These are phyloP conservation scores for Pyrus hybrid DNA, from an alignment of 331 rosid species.

Conservation along the genomic window DNA sequence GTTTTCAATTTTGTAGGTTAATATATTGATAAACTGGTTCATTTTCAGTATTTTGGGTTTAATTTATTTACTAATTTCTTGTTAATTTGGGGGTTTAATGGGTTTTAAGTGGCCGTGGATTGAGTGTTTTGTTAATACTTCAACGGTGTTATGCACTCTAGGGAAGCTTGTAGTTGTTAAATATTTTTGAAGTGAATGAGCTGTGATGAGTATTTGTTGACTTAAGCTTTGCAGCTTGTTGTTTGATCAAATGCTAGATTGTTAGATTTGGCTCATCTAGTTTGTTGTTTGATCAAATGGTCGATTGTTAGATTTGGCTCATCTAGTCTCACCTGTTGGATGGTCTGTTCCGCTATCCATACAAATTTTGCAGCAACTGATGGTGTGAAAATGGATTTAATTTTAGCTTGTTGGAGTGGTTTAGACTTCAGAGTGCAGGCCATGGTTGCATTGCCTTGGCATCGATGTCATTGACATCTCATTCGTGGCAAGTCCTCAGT, in stretches of 20 bases:
- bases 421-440: neutral
- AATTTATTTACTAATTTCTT: neutral
- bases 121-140: neutral
- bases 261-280: neutral
- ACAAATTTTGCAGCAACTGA: neutral
- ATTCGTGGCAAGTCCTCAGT: neutral
- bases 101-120: conserved; percentile 5
- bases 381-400: neutral
- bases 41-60: conserved; percentile 21
- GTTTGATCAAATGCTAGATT: neutral
- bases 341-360: neutral
- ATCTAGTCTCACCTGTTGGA: neutral
- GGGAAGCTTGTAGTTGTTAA: neutral
- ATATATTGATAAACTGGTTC: neutral
- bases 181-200: too few species aligned
- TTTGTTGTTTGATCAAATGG: too few species aligned
- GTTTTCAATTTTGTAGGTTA: neutral
- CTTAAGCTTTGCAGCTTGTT: neutral
- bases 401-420: neutral
- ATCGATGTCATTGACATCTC: neutral
- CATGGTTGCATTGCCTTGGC: neutral
- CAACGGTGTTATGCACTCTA: neutral
- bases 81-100: neutral
- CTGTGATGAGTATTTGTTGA: neutral
- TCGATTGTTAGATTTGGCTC: too few species aligned